Percentiles rank a stretch among this genome's conserved stretches.
These are phyloP conservation scores for Syzygium aromaticum DNA, from an alignment of 345 rosid genomes.

Conservation along the genomic window DNA sequence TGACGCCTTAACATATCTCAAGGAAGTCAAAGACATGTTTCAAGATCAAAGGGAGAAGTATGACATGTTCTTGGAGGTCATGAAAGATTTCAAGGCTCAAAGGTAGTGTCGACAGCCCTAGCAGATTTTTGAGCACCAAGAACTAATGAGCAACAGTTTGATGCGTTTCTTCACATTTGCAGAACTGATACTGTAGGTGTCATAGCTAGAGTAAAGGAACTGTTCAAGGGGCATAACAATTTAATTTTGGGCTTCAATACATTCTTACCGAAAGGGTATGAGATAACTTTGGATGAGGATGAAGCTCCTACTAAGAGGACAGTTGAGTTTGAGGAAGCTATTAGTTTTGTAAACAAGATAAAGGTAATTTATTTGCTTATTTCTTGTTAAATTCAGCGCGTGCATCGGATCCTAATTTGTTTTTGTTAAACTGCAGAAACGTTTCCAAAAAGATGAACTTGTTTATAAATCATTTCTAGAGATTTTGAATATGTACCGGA, in stretches of 20 bases:
- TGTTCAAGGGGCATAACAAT: slow-evolving; percentile 89
- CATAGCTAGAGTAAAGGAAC: slow-evolving; percentile 81
- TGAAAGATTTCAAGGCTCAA: slow-evolving; percentile 97
- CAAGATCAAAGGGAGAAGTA: slow-evolving; percentile 86
- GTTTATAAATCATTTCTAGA: slow-evolving; percentile 83
- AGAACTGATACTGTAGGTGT: slow-evolving; percentile 96
- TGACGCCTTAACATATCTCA: slow-evolving; percentile 77
- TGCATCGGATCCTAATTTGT: background rate
- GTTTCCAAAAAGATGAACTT: slow-evolving; percentile 78
- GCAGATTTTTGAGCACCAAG: background rate
- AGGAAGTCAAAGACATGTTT: slow-evolving; percentile 90
- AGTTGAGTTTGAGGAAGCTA: slow-evolving; percentile 85
- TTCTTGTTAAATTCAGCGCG: background rate
- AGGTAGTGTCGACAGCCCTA: slow-evolving; percentile 30
- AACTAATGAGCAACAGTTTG: slow-evolving; percentile 3
- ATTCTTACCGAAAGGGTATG: slow-evolving; percentile 90
- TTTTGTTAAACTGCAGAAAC: slow-evolving; percentile 47
- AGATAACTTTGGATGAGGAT: slow-evolving; percentile 73
- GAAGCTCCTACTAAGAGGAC: slow-evolving; percentile 80
- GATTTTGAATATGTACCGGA: slow-evolving; percentile 81
- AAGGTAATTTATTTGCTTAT: slow-evolving; percentile 39
- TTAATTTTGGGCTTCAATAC: slow-evolving; percentile 89
- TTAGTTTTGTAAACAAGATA: slow-evolving; percentile 67
- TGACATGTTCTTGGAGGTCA: slow-evolving; percentile 80
- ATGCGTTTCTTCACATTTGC: slow-evolving; percentile 16